A percentile compares a stretch with the other conserved stretches of the same genome.
These are phyloP conservation scores for Kalmanozyma brasiliensis DNA, from an alignment of 1,284 basidiomycete species.

Conservation along the genomic window DNA sequence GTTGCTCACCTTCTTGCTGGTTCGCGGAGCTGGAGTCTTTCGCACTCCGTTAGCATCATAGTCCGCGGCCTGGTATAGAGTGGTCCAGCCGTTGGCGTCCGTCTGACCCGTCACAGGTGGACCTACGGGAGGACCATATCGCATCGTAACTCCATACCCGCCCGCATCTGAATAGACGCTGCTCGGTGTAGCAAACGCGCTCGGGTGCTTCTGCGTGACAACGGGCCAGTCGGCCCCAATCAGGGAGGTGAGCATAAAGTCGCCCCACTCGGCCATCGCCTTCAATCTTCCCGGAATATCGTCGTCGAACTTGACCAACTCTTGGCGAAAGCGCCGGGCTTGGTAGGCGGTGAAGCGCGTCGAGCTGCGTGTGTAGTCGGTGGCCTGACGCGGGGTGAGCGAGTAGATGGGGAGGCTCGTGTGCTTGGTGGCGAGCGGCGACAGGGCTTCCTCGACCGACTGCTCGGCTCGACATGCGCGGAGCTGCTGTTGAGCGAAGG, in stretches of 20 bases:
- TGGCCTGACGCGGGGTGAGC: conserved; percentile 24
- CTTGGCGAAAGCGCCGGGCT: conserved; percentile 14
- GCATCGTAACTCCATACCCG: no score
- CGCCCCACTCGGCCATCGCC: conserved; percentile 24
- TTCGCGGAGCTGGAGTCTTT: no score
- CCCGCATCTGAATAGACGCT: no score
- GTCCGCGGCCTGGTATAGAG: no score
- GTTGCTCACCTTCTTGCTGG: no score
- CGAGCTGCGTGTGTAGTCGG: conserved; percentile 3
- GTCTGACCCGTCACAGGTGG: no score
- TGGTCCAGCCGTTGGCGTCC: no score
- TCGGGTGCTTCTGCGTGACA: background rate
- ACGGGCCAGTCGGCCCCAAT: conserved; percentile 15
- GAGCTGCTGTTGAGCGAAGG: conserved; percentile 6
- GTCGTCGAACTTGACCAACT: conserved; percentile 24
- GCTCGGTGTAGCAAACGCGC: conserved; percentile 5
- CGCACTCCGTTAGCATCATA: no score
- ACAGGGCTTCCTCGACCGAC: conserved; percentile 3
- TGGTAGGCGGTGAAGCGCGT: conserved; percentile 5
- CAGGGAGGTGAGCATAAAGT: background rate
- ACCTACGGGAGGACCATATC: no score
- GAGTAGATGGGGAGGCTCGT: conserved; percentile 1
- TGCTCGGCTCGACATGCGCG: background rate
- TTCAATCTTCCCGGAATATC: conserved; percentile 20
- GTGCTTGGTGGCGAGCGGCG: background rate